These are phyloP conservation scores for Scenedesmus sp. DNA, from an alignment of 163 green algal species.

Conservation along the genomic window DNA sequence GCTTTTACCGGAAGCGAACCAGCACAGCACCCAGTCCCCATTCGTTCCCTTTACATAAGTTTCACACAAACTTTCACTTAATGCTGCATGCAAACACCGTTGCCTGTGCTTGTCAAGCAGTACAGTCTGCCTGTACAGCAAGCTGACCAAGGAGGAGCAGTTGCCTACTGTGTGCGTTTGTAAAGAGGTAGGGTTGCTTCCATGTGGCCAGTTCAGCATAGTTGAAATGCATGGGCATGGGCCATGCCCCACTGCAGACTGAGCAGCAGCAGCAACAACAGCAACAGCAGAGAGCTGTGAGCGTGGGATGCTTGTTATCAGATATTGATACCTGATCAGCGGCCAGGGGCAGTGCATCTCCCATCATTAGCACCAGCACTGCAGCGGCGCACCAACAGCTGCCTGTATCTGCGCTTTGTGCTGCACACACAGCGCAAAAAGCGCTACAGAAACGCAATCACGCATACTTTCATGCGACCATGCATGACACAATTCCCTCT, in stretches of 20 bases:
- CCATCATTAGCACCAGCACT: neutral
- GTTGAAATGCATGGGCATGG: neutral
- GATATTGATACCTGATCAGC: neutral
- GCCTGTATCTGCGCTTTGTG: neutral
- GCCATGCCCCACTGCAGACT: neutral
- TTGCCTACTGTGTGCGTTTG: neutral
- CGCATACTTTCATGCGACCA: no score
- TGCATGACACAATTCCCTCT: no score
- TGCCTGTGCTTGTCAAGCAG: neutral
- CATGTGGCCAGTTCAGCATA: neutral
- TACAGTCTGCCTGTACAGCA: neutral
- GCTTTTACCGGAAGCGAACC: neutral
- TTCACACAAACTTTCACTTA: no score
- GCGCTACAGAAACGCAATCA: no score
- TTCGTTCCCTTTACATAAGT: no score
- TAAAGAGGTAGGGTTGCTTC: neutral
- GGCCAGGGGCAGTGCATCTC: no score
- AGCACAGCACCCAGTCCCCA: neutral
- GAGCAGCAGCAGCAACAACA: neutral
- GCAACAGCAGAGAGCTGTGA: neutral
- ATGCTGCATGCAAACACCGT: no score
- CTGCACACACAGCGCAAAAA: neutral
- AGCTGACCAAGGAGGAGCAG: neutral
- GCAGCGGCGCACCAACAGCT: neutral
- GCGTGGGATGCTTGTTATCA: neutral